A percentile compares a stretch with the other conserved stretches of the same genome.
phyloP scores from a whole-genome alignment of 2,329 filamentous ascomycete genomes.

The Penicillium decumbens region DNA sequence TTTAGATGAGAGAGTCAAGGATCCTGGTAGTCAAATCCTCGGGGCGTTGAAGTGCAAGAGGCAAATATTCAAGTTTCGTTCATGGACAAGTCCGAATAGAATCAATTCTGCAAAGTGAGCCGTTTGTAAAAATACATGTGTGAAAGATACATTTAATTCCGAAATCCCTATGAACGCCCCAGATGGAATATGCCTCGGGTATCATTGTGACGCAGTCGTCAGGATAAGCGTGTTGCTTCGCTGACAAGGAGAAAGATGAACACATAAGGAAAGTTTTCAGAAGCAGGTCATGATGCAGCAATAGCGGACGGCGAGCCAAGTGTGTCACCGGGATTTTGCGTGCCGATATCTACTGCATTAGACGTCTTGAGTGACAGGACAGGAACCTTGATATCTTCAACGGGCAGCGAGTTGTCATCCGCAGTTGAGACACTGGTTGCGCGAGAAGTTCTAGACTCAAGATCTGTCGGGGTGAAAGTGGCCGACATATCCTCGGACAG shows the following conservation, averaged over 20 bases:
- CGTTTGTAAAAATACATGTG: neutral
- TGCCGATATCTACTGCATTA: conserved; percentile 1
- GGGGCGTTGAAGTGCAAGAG: neutral
- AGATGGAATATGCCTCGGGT: conserved; percentile 8
- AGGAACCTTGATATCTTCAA: conserved; percentile 11
- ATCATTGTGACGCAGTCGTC: conserved; percentile 8
- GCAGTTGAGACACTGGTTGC: conserved; percentile 29
- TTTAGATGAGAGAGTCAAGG: neutral
- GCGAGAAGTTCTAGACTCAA: conserved; percentile 26
- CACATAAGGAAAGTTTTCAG: neutral
- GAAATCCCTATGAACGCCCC: neutral
- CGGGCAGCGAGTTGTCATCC: conserved; percentile 4
- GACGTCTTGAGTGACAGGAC: neutral
- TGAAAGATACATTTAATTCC: neutral
- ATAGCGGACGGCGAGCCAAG: conserved; percentile 7
- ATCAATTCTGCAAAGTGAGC: neutral
- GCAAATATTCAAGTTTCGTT: neutral
- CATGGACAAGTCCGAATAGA: neutral
- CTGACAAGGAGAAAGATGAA: neutral
- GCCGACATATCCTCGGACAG: conserved; percentile 27
- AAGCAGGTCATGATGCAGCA: conserved; percentile 4
- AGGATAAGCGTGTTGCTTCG: neutral
- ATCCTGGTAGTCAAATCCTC: neutral
- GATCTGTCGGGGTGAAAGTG: conserved; percentile 25
- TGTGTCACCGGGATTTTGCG: neutral